These are phyloP conservation scores for Fusarium devonianum DNA, from an alignment of 2,329 filamentous ascomycete genomes.

Conservation along the genomic window DNA sequence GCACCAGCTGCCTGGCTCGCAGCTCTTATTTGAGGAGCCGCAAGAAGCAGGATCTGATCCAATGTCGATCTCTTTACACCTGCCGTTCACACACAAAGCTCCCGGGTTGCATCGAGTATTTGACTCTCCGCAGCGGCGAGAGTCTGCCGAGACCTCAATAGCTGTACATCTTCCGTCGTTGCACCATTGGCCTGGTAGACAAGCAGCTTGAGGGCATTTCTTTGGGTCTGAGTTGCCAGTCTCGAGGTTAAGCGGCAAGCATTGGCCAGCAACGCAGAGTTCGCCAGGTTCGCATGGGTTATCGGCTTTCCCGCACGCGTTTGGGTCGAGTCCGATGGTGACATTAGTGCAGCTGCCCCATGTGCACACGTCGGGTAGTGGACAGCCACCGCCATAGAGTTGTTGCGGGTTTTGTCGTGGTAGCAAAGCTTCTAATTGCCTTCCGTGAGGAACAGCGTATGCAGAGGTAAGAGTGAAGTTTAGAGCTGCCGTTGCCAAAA, in stretches of 20 bases:
- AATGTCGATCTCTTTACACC: slow-evolving; percentile 24
- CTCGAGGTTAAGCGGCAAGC: slow-evolving; percentile 18
- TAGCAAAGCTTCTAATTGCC: background rate
- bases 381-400: slow-evolving; percentile 28
- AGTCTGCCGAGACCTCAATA: slow-evolving; percentile 22
- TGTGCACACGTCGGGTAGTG: slow-evolving; percentile 21
- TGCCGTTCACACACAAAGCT: slow-evolving; percentile 25
- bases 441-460: background rate
- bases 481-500: slow-evolving; percentile 4
- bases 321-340: slow-evolving; percentile 27
- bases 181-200: slow-evolving; percentile 29
- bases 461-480: background rate
- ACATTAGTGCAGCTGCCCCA: slow-evolving; percentile 29
- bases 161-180: slow-evolving; percentile 17
- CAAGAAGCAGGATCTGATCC: slow-evolving; percentile 26
- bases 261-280: slow-evolving; percentile 27
- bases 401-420: slow-evolving; percentile 2
- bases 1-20: slow-evolving; percentile 30
- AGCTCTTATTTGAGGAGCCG: slow-evolving; percentile 13
- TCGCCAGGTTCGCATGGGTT: slow-evolving; percentile 29
- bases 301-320: slow-evolving; percentile 13
- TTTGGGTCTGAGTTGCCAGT: background rate
- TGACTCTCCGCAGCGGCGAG: slow-evolving; percentile 14
- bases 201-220: slow-evolving; percentile 12
- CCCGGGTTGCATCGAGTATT: slow-evolving; percentile 12